Base-by-base conservation (phyloP, 179 eudicot species). In the Silene noctiflora region DNA sequence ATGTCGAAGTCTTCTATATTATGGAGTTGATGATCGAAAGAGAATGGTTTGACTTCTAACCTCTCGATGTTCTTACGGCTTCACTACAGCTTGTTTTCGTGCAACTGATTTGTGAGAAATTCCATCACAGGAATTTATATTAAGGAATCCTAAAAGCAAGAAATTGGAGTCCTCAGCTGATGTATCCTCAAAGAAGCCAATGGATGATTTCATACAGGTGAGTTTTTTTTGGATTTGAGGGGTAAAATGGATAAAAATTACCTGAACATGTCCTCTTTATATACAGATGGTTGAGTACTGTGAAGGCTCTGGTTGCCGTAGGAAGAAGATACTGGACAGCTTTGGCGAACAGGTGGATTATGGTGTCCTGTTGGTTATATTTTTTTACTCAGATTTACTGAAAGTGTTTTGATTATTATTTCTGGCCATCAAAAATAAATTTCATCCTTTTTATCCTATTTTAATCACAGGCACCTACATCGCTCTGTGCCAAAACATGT, bases 261-360 rank as follows among this genome's bases (percentile, higher is more conserved):
- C 60, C 44, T 62, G 13, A 59, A 42, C 44, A 44, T 29, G 10
- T 58, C 44, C 71, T 24, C 71, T 33, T 10, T 76, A 21, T 73
- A 69, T 86, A 68, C 86, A 94, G 98, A 89, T 94, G 90, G 84
- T 86, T 75, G 96, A 89, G 76, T 94, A 89, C 75, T 94, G 98
- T 80, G 94, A 94, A 85, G 88, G 83, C 61, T 78, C 89, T 77
- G 86, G 88, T 71, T 94, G 98, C 69, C 96, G 97, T 55, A 86
- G 98, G 88, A 86, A 82, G 85, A 90, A 85, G 80, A 88, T 94
- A 80, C 91, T 92, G 46, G 88, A 83, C 83, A 81, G 88, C 83
- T 94, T 94, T 86, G 98, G 96, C 71, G 98, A 94, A 77, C 88
- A 88, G 97, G 98, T 94, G 80, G 80, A 25, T 44, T 10, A 13